Evolutionary conservation across 495 filamentous ascomycete species (phyloP), one percentile per base, ranked within the genome.

Genomic region (Xanthoparmelia taractica): DNA sequence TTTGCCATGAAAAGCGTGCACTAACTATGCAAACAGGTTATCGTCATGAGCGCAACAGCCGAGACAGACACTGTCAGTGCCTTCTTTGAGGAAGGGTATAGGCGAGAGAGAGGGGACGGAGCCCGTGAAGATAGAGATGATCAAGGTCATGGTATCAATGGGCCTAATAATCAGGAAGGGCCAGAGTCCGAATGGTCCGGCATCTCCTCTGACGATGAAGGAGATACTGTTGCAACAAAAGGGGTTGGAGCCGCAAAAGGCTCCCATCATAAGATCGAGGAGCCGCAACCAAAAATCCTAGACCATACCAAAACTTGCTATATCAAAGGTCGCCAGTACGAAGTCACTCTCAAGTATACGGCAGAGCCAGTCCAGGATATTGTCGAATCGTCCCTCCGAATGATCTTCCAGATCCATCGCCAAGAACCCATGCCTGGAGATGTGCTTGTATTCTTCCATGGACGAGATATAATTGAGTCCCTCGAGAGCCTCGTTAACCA

Each of bases 1-100:
- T 18, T 20, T 11, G 2, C 12, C 17, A 33, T 54, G 7, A 20
- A 8, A 54, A 54, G 5, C 27, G 29, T 0, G 33, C 2, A 7
- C 50, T 54, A 17, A 54, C 2, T 8, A 5, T 33, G 8, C 1
- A 8, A 33, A 8, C 5, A 54, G 50, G 86, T 96, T 13, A 82
- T 95, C 20, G 83, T 97, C 67, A 99, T 99, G 95, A 96, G 91
- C 77, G 95, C 95, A 57, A 99, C 95, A 20, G 88, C 90, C 23
- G 91, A 97, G 72, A 84, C 94, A 66, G 87, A 91, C 63, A 84
- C 77, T 60, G 81, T 97, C 33, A 78, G 82, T 48, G 75, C 77
- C 1, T 97, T 96, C 73, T 96, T 96, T 70, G 79, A 81, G 50
- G 76, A 76, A 17, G 78, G 73, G 17, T 75, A 67, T 63, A 23